Evolutionary conservation across 2,329 filamentous ascomycete species (phyloP).

Genomic region (Lojkania enalia): DNA sequence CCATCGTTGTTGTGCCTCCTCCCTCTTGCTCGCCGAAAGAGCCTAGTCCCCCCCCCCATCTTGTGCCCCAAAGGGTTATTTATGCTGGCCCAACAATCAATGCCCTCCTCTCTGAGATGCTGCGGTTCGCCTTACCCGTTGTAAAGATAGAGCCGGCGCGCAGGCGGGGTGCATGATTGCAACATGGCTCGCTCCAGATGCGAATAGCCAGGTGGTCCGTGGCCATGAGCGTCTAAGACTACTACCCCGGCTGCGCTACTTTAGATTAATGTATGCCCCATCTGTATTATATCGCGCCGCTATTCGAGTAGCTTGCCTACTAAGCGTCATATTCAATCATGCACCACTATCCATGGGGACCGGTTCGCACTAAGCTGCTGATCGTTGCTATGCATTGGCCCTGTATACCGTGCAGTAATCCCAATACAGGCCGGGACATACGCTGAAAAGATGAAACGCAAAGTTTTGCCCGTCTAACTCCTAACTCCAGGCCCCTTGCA

Average conservation of each 20-base stretch:
- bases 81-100: no score
- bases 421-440: background rate
- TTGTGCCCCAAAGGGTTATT: no score
- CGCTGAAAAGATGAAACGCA: conserved; percentile 8
- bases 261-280: conserved; percentile 3
- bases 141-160: no score
- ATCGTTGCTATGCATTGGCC: conserved; percentile 1
- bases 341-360: background rate
- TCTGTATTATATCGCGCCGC: background rate
- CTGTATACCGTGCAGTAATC: background rate
- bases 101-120: no score
- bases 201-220: conserved; percentile 5
- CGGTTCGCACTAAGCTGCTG: background rate
- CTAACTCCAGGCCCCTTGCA: conserved; percentile 2
- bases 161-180: conserved; percentile 1
- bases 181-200: conserved; percentile 4
- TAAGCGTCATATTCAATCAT: background rate
- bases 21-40: no score
- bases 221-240: background rate
- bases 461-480: conserved; percentile 2
- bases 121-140: no score
- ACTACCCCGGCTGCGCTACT: conserved; percentile 2
- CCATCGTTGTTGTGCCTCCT: no score
- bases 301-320: background rate
- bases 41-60: no score